Percentiles rank a stretch among this genome's conserved stretches.
Conservation (phyloP, 331 rosid genomes). For the Stylosanthes scabra region DNA sequence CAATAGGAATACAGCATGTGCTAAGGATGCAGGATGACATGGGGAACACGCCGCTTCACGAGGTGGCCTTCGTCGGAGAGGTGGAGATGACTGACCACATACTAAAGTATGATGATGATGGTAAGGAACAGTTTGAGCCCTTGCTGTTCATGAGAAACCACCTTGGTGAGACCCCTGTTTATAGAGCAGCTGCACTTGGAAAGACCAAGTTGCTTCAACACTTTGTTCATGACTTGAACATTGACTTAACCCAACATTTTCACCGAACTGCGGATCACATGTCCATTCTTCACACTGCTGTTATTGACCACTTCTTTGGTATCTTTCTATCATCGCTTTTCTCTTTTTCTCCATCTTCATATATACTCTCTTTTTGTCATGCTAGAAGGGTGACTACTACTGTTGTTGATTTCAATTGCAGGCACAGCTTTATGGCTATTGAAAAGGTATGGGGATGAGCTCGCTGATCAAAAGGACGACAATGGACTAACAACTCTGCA, state of each 20-base stretch:
- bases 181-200: conserved; percentile 46
- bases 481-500: conserved; percentile 41
- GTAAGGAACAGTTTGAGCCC: background rate
- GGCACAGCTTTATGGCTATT: conserved; percentile 49
- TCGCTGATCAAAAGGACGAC: conserved; percentile 14
- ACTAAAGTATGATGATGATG: background rate
- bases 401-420: conserved; percentile 43
- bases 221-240: background rate
- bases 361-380: conserved; percentile 14
- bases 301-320: conserved; percentile 41
- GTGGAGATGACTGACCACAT: conserved; percentile 33
- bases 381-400: too few species aligned
- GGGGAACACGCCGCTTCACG: conserved; percentile 50
- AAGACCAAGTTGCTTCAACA: conserved; percentile 17
- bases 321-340: background rate
- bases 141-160: conserved; percentile 24
- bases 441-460: background rate
- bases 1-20: background rate
- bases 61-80: conserved; percentile 41
- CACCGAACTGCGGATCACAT: conserved; percentile 18
- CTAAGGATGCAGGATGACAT: conserved; percentile 41
- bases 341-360: background rate
- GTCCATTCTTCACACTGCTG: conserved; percentile 52
- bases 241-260: conserved; percentile 14
- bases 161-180: conserved; percentile 41